phyloP scores from a whole-genome alignment of 805 yeast species.

The Huiozyma naganishii region DNA sequence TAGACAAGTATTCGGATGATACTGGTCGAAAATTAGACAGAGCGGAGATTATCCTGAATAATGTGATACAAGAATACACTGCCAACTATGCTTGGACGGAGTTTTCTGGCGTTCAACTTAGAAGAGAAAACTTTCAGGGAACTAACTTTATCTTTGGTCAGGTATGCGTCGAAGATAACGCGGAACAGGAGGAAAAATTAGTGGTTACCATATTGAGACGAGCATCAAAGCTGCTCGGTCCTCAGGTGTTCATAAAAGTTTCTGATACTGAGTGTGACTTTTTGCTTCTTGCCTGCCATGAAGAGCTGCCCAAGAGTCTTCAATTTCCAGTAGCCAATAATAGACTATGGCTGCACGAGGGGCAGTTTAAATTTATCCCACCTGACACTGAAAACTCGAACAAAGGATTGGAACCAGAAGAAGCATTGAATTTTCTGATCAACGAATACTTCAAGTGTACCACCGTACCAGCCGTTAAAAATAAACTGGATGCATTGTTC shows the following conservation, averaged over 20 bases:
- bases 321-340: conserved; percentile 33
- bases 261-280: conserved; percentile 50
- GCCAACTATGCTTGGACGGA: conserved; percentile 31
- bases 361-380: conserved; percentile 33
- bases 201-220: conserved; percentile 32
- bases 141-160: conserved; percentile 21
- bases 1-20: conserved; percentile 13
- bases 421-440: conserved; percentile 33
- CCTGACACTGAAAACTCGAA: conserved; percentile 17
- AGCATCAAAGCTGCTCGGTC: conserved; percentile 21
- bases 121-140: conserved; percentile 8
- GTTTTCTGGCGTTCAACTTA: conserved; percentile 17
- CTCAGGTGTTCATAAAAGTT: conserved; percentile 33
- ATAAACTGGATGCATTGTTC: conserved; percentile 9
- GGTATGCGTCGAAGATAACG: conserved; percentile 33
- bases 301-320: conserved; percentile 36
- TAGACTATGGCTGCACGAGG: conserved; percentile 42
- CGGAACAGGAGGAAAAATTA: conserved; percentile 36
- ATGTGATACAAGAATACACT: not conserved
- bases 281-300: conserved; percentile 39
- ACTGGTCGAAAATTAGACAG: not conserved
- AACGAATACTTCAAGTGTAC: conserved; percentile 29
- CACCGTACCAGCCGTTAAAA: conserved; percentile 16
- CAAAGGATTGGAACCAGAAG: conserved; percentile 29
- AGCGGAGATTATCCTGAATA: not conserved